Evolutionary conservation across 139 green algal species (phyloP), one percentile per base, ranked within the genome.

Genomic region (Tetratostichococcus sp.): DNA sequence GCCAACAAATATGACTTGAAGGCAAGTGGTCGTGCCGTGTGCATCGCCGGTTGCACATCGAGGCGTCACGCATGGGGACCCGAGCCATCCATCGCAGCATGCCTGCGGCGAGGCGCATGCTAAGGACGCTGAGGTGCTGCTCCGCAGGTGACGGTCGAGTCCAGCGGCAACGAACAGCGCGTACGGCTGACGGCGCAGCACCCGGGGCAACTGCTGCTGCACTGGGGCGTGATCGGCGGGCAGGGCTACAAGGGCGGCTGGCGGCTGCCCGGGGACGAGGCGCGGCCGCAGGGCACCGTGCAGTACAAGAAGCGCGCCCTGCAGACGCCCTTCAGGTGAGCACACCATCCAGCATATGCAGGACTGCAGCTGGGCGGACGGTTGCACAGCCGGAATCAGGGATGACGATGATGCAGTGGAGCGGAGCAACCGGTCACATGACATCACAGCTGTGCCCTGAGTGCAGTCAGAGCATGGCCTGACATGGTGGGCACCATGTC

Each of bases 241-340:
- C 83, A 82, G 30, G 78, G 85, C 43, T 94, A 97, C 82, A 89
- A 94, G 74, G 91, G 88, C 1, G 93, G 93, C 65, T 98, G 94
- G 94, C 80, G 92, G 4, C 83, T 98, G 31, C 93, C 92, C 0
- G 89, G 83, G 30, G 33, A 70, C 11, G 39, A 25, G 1, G 76
- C 71, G 26, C 80, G 88, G 28, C 94, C 94, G 5, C 85, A 91
- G 31, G 92, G 92, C 67, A 98, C 94, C 8, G 79, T 86, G 3
- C 77, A 91, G 69, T 99, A 99, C 85, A 99, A 99, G 76, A 85
- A 97, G 22, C 84, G 95, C 25, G 95, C 95, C 6, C 85, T 99
- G 80, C 95, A 99, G 82, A 97, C 93, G 23, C 92, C 91, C 1
- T 97, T 88, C 71, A 86, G 77, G 87, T 88, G 58, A 39, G 75